These are phyloP conservation scores for Cyclocybe aegerita DNA, from an alignment of 768 basidiomycete genomes.

Conservation along the genomic window DNA sequence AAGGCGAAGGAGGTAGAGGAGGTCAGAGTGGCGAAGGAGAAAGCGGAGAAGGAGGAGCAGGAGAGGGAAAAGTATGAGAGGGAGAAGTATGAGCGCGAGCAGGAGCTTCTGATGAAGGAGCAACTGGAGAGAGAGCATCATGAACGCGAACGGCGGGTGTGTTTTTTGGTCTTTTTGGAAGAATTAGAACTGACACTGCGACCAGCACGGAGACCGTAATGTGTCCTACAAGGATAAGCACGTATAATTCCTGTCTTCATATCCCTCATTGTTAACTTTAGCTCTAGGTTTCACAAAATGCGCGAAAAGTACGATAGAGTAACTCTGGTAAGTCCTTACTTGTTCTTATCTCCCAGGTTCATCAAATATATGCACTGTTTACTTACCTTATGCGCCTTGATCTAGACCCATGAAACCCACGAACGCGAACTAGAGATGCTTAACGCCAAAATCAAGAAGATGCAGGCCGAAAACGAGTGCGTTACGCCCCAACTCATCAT, in stretches of 20 bases:
- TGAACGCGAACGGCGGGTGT: background rate
- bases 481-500: conserved; percentile 10
- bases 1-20: conserved; percentile 5
- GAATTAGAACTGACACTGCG: background rate
- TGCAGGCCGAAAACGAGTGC: conserved; percentile 53
- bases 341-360: background rate
- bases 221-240: conserved; percentile 32
- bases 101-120: conserved; percentile 1
- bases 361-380: background rate
- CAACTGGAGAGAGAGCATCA: conserved; percentile 1
- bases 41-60: conserved; percentile 10
- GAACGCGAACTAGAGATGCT: conserved; percentile 39
- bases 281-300: conserved; percentile 42
- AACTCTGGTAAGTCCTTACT: conserved; percentile 30
- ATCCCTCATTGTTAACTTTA: background rate
- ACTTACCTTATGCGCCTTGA: background rate
- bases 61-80: conserved; percentile 3
- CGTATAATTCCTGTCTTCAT: background rate
- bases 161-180: background rate
- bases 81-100: conserved; percentile 7
- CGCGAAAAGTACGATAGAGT: conserved; percentile 47
- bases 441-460: conserved; percentile 38
- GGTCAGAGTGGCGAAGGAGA: background rate
- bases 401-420: conserved; percentile 36
- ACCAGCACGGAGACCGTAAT: conserved; percentile 13